Evolutionary conservation across 768 basidiomycete species (phyloP).

Genomic region (Lactarius evosmus): DNA sequence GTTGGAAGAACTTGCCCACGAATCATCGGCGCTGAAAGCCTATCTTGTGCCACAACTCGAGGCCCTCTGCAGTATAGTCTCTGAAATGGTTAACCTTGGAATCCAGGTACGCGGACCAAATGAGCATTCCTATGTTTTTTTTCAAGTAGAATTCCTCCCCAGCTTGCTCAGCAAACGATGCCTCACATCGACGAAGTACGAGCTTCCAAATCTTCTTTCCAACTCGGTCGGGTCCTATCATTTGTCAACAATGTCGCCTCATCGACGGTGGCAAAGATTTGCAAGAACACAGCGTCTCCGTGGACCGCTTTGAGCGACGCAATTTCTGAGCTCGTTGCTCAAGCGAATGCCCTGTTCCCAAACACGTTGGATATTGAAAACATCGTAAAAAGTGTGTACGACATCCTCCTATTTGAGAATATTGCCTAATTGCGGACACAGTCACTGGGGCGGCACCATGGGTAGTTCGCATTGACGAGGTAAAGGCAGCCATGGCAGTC

Average conservation of each 20-base stretch:
- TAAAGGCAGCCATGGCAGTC: constrained; percentile 77
- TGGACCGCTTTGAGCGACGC: constrained; percentile 79
- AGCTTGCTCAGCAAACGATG: constrained; percentile 90
- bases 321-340: constrained; percentile 65
- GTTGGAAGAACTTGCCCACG: constrained; percentile 73
- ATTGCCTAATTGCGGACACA: constrained; percentile 32
- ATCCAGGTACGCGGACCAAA: constrained; percentile 60
- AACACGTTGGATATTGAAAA: constrained; percentile 72
- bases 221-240: constrained; percentile 63
- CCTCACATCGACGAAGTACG: constrained; percentile 83
- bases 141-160: constrained; percentile 1
- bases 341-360: constrained; percentile 68
- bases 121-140: background rate
- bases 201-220: constrained; percentile 72
- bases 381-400: constrained; percentile 68
- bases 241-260: constrained; percentile 72
- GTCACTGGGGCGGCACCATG: constrained; percentile 81
- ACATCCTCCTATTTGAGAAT: constrained; percentile 3
- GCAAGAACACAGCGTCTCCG: constrained; percentile 59
- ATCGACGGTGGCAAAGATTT: constrained; percentile 64
- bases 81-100: constrained; percentile 86
- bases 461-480: constrained; percentile 74
- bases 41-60: constrained; percentile 72
- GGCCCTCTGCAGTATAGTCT: constrained; percentile 64
- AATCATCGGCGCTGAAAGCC: constrained; percentile 67